Evolutionary conservation across 2,329 filamentous ascomycete genomes (phyloP).

Genomic region (Penicillium fuscoglaucum): DNA sequence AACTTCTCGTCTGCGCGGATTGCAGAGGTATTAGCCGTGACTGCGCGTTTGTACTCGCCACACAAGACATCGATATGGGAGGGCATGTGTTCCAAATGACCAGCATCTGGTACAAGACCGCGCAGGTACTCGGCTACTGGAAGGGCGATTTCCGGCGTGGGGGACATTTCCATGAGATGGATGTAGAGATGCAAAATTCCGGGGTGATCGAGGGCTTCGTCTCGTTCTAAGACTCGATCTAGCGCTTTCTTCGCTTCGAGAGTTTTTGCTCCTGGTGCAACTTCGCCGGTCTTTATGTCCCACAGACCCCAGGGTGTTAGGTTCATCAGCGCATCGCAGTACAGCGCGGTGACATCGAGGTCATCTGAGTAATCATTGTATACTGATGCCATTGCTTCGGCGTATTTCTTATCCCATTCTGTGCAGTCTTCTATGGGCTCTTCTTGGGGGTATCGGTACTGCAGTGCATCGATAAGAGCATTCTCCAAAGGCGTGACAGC

Average conservation of each 20-base stretch:
- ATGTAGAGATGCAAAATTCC: slow-evolving; percentile 75
- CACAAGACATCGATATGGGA: slow-evolving; percentile 72
- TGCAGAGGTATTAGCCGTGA: slow-evolving; percentile 66
- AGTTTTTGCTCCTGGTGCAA: slow-evolving; percentile 56
- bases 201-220: slow-evolving; percentile 59
- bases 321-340: slow-evolving; percentile 67
- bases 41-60: slow-evolving; percentile 68
- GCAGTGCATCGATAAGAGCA: slow-evolving; percentile 64
- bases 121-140: slow-evolving; percentile 62
- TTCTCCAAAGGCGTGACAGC: slow-evolving; percentile 55
- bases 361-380: slow-evolving; percentile 56
- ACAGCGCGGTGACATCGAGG: slow-evolving; percentile 63
- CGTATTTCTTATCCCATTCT: slow-evolving; percentile 61
- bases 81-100: slow-evolving; percentile 76
- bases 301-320: slow-evolving; percentile 65
- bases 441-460: slow-evolving; percentile 60
- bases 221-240: slow-evolving; percentile 56
- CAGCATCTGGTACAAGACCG: slow-evolving; percentile 66
- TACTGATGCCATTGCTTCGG: slow-evolving; percentile 59
- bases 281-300: slow-evolving; percentile 60
- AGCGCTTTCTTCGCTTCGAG: slow-evolving; percentile 59
- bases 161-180: slow-evolving; percentile 76
- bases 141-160: slow-evolving; percentile 62
- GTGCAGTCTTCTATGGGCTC: slow-evolving; percentile 51
- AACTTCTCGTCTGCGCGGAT: slow-evolving; percentile 69